Base-by-base conservation (phyloP, 2,329 filamentous ascomycete species). In the Fusarium pseudoanthophilum region DNA sequence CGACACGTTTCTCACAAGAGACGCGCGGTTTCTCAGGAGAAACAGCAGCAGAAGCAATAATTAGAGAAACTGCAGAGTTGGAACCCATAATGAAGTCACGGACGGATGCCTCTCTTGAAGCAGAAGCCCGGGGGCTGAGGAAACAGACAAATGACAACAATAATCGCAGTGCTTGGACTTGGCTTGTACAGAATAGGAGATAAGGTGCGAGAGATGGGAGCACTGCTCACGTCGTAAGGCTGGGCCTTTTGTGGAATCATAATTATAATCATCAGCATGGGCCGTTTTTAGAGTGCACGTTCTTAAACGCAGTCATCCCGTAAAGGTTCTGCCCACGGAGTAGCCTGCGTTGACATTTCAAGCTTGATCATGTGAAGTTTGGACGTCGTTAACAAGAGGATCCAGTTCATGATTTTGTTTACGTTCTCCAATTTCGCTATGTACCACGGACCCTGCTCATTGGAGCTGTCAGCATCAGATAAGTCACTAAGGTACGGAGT, bases 121-220 rank as follows among this genome's bases (percentile, higher is more conserved):
- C 26, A 52, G 48, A 56, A 45, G 39, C 11, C 58, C 18, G 26
- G 32, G 62, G 65, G 46, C 67, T 58, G 67, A 69, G 65, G 45
- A 34, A 24, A 49, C 20, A 18, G 43, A 34, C 30, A 26, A 69
- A 36, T 30, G 48, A 34, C 42, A 52, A 43, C 48, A 42, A 42
- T 43, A 59, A 62, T 21, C 39, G 37, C 58, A 62, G 43, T 69
- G 60, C 64, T 64, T 68, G 28, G 36, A 48, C 55, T 64, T 59
- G 60, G 52, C 60, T 53, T 69, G 59, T 64, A 64, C 46, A 45
- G 65, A 69, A 69, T 69, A 69, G 67, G 67, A 69, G 39, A 53
- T 24, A 69, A 69, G 46, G 36, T 58, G 69, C 45, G 67, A 65
- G 67, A 69, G 55, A 36, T 58, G 58, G 58, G 61, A 63, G 43